Evolutionary conservation across 1,139 yeast species (phyloP).

Genomic region (Geotrichum restrictum): DNA sequence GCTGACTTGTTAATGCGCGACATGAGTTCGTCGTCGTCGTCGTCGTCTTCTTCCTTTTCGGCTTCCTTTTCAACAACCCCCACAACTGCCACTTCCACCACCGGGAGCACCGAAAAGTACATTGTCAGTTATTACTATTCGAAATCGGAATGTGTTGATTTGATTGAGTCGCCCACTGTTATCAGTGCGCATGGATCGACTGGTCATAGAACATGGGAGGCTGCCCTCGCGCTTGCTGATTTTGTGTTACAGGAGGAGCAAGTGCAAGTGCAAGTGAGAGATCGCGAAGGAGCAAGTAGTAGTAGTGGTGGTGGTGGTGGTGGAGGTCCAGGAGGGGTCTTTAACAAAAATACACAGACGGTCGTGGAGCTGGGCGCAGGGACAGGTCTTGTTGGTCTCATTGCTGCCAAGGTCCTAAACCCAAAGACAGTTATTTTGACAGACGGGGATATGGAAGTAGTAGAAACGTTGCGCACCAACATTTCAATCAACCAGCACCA

Average conservation of each 20-base stretch:
- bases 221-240: constrained; percentile 65
- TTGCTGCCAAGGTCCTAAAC: constrained; percentile 40
- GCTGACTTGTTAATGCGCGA: constrained; percentile 9
- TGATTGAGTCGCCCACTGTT: constrained; percentile 57
- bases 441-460: constrained; percentile 69
- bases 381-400: constrained; percentile 76
- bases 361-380: constrained; percentile 83
- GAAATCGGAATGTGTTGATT: background rate
- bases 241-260: constrained; percentile 36
- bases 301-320: no score
- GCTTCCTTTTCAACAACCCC: no score
- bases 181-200: constrained; percentile 77
- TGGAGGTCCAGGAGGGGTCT: no score
- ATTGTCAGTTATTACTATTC: constrained; percentile 5
- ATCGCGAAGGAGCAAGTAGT: no score
- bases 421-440: constrained; percentile 49
- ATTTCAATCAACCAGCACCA: constrained; percentile 43
- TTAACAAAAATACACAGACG: no score
- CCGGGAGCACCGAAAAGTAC: background rate
- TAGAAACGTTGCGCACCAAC: constrained; percentile 50
- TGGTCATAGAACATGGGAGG: constrained; percentile 92
- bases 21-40: background rate
- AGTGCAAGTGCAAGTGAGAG: constrained; percentile 12
- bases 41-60: background rate
- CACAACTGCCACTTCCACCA: no score